phyloP scores from a whole-genome alignment of 805 yeast genomes.

The Kregervanrija delftensis region DNA sequence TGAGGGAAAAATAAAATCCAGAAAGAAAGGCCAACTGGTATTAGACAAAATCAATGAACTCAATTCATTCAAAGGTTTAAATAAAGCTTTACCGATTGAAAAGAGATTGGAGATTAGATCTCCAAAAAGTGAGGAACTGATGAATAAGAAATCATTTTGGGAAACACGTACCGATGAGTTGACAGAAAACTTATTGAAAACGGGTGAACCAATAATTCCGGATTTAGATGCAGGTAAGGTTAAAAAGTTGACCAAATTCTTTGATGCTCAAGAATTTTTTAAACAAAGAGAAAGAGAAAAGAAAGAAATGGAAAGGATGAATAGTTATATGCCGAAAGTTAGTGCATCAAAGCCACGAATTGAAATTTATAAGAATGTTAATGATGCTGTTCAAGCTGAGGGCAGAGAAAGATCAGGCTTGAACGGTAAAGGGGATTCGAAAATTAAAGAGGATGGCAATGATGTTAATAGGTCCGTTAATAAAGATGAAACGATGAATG shows the following conservation, averaged over 20 bases:
- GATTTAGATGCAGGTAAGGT: constrained; percentile 38
- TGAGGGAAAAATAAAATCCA: constrained; percentile 5
- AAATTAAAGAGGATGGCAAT: not conserved
- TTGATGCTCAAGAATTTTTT: constrained; percentile 81
- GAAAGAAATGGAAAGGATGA: constrained; percentile 44
- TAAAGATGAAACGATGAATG: not conserved
- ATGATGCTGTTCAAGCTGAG: constrained; percentile 59
- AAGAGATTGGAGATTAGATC: not conserved
- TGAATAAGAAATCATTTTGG: constrained; percentile 16
- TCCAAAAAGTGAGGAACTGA: constrained; percentile 10
- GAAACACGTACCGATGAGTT: constrained; percentile 17
- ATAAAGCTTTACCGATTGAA: too few species aligned
- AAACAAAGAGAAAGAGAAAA: constrained; percentile 79
- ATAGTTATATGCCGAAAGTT: constrained; percentile 66
- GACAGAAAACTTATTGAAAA: constrained; percentile 6
- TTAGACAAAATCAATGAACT: constrained; percentile 21
- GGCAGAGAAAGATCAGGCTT: not conserved
- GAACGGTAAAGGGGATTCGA: constrained; percentile 1
- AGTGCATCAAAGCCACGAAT: constrained; percentile 79
- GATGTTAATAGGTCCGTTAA: not conserved
- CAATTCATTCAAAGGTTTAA: not conserved
- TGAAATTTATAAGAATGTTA: constrained; percentile 80
- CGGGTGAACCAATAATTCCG: not conserved
- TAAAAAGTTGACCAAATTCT: constrained; percentile 56
- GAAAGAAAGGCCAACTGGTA: constrained; percentile 16